Evolutionary conservation across 2,329 filamentous ascomycete species (phyloP).

Genomic region (Alternaria atra): DNA sequence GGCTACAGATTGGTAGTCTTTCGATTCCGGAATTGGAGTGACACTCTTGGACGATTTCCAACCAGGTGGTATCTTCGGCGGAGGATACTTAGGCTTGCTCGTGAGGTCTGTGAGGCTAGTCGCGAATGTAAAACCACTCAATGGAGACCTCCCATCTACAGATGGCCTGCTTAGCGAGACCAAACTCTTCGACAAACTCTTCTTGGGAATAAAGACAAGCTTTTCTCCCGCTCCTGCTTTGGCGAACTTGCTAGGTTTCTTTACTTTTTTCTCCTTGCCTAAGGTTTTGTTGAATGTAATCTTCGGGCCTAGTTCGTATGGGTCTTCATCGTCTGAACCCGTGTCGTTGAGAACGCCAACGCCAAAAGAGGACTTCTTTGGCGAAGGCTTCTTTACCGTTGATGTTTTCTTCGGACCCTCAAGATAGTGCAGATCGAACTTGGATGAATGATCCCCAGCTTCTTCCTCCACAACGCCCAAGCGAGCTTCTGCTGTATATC

Average conservation of each 20-base stretch:
- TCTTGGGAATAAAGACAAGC: constrained; percentile 80
- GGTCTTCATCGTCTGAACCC: constrained; percentile 93
- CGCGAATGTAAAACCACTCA: constrained; percentile 82
- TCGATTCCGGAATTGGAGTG: constrained; percentile 40
- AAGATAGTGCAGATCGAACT: constrained; percentile 36
- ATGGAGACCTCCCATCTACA: constrained; percentile 80
- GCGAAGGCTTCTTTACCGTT: constrained; percentile 50
- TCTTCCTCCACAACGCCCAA: constrained; percentile 52
- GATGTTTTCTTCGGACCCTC: constrained; percentile 28
- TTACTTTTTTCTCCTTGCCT: constrained; percentile 82
- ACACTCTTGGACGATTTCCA: constrained; percentile 71
- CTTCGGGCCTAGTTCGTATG: constrained; percentile 88
- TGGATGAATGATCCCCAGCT: constrained; percentile 20
- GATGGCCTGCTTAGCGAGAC: constrained; percentile 69
- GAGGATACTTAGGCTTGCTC: constrained; percentile 62
- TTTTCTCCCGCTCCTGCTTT: constrained; percentile 73
- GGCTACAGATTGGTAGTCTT: constrained; percentile 68
- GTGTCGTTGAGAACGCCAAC: constrained; percentile 91
- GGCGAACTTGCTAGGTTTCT: constrained; percentile 58
- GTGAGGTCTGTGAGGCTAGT: constrained; percentile 55
- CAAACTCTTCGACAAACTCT: constrained; percentile 56
- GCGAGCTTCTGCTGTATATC: constrained; percentile 68
- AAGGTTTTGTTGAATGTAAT: constrained; percentile 87
- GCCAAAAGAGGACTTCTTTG: constrained; percentile 78
- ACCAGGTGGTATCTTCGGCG: constrained; percentile 72